Percentiles rank a stretch among this genome's conserved stretches.
These are phyloP conservation scores for Mallotus repandus DNA, from an alignment of 441 rosid genomes.

Conservation along the genomic window DNA sequence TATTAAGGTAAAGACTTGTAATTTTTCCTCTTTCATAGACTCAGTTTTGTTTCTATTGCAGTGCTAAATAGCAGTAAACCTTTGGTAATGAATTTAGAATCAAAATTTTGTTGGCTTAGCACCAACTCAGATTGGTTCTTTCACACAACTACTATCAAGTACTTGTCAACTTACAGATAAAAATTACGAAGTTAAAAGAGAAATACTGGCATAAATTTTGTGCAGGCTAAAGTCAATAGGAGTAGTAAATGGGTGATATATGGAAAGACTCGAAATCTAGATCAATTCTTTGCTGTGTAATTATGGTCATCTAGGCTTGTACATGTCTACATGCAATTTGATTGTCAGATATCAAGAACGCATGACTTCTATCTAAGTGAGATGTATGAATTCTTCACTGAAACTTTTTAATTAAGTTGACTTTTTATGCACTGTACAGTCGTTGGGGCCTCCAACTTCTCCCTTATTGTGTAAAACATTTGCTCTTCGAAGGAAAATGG, in stretches of 20 bases:
- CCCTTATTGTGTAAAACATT: conserved; percentile 24
- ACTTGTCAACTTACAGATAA: background rate
- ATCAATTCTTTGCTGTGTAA: background rate
- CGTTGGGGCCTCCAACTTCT: conserved; percentile 28
- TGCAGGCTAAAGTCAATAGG: background rate
- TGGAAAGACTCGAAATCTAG: background rate
- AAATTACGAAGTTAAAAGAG: background rate
- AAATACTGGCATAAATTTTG: background rate
- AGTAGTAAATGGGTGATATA: background rate
- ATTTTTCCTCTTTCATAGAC: background rate
- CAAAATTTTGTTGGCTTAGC: conserved; percentile 2
- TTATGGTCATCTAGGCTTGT: background rate
- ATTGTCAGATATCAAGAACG: no score
- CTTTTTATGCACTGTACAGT: conserved; percentile 39
- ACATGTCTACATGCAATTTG: background rate
- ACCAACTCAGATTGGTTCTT: background rate
- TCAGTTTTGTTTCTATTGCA: background rate
- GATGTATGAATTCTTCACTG: background rate
- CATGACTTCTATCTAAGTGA: background rate
- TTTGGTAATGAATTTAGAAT: background rate
- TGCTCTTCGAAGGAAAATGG: conserved; percentile 52
- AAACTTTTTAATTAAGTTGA: background rate
- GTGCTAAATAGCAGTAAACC: background rate
- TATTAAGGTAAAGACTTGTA: conserved; percentile 45
- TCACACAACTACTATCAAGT: background rate